Percentiles rank a stretch among this genome's conserved stretches.
These are phyloP conservation scores for Grigorovia transvaalensis DNA, from an alignment of 805 yeast species.

Conservation along the genomic window DNA sequence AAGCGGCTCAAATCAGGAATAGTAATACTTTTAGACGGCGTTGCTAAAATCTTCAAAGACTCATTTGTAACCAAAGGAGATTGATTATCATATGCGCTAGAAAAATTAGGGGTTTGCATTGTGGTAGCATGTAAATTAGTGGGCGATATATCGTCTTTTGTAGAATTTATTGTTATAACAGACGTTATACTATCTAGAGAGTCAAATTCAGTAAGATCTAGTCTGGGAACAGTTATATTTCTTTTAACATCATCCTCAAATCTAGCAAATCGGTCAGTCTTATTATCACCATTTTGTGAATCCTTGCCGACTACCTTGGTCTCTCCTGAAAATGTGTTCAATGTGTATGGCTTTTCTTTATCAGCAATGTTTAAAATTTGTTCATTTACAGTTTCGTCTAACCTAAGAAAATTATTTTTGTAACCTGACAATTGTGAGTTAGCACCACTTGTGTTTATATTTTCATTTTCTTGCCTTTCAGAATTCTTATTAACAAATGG, in stretches of 20 bases:
- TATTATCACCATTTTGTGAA: too few relatives aligned
- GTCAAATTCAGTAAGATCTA: neutral
- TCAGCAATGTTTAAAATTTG: too few relatives aligned
- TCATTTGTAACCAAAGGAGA: neutral
- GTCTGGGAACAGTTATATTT: neutral
- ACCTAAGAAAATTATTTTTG: neutral
- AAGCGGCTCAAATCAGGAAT: conserved; percentile 20
- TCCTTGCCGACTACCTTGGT: too few relatives aligned
- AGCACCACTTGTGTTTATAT: neutral
- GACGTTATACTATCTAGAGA: neutral
- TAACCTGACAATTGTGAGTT: neutral
- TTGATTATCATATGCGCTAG: neutral
- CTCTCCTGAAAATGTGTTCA: too few relatives aligned
- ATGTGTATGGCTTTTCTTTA: too few relatives aligned
- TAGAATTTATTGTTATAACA: neutral
- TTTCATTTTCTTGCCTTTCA: neutral
- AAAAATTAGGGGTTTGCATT: neutral
- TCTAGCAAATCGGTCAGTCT: too few relatives aligned
- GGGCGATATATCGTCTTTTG: neutral
- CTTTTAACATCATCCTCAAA: neutral
- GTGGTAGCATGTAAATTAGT: neutral
- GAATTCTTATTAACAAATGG: neutral
- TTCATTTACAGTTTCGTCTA: too few relatives aligned
- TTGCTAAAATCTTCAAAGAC: conserved; percentile 17
- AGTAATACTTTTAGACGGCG: conserved; percentile 21